phyloP scores from a whole-genome alignment of 1,284 basidiomycete species.

The Psilocybe mexicana region DNA sequence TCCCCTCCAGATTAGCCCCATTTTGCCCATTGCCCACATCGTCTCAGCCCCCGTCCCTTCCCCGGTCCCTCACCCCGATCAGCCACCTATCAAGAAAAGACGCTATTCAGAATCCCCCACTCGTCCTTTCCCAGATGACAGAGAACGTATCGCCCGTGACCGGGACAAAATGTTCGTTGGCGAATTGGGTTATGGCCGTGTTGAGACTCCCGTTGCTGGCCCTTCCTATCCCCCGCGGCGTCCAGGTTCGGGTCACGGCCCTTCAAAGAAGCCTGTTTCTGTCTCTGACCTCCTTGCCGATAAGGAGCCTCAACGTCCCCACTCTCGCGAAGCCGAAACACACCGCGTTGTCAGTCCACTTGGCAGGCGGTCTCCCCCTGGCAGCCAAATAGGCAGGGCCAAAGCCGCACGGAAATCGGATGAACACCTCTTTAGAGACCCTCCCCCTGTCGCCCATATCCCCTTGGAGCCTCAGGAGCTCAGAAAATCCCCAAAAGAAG shows the following conservation, averaged over 20 bases:
- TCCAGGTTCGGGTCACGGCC: slow-evolving; percentile 29
- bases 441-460: slow-evolving; percentile 11
- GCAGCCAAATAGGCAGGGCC: slow-evolving; percentile 43
- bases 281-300: slow-evolving; percentile 31
- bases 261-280: slow-evolving; percentile 27
- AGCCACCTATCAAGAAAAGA: slow-evolving; percentile 39
- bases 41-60: slow-evolving; percentile 19
- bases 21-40: slow-evolving; percentile 13
- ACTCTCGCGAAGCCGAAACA: slow-evolving; percentile 21
- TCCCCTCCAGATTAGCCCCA: slow-evolving; percentile 17
- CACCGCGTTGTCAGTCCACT: slow-evolving; percentile 31
- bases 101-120: slow-evolving; percentile 41
- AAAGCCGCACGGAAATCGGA: slow-evolving; percentile 45
- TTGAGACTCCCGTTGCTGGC: slow-evolving; percentile 26
- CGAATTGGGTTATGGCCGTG: slow-evolving; percentile 32
- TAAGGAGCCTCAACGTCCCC: slow-evolving; percentile 21
- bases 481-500: slow-evolving; percentile 17
- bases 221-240: slow-evolving; percentile 24
- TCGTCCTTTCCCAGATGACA: slow-evolving; percentile 26
- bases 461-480: slow-evolving; percentile 6
- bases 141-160: slow-evolving; percentile 27
- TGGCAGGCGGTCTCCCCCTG: slow-evolving; percentile 45
- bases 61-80: slow-evolving; percentile 21
- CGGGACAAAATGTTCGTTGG: slow-evolving; percentile 29
- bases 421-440: slow-evolving; percentile 26